Percentiles rank a stretch among this genome's conserved stretches.
phyloP scores from a whole-genome alignment of 225 moss, liverwort and hornwort genomes.

The Marchantia paleacea region DNA sequence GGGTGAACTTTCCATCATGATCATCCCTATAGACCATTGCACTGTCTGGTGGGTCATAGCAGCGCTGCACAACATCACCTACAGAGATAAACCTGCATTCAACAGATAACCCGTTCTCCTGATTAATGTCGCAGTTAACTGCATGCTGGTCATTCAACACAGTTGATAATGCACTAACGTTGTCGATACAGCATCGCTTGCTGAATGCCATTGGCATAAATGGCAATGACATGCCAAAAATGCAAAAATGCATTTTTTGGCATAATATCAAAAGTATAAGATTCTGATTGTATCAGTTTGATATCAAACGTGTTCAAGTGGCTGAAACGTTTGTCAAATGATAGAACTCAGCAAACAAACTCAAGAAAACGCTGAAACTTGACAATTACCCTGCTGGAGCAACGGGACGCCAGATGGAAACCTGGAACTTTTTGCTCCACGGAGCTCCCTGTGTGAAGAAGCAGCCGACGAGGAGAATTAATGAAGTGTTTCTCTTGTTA shows the following conservation, averaged over 20 bases:
- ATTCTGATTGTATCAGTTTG: no score
- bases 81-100: conserved; percentile 67
- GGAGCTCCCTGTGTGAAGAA: conserved; percentile 62
- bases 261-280: no score
- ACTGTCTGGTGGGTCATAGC: conserved; percentile 68
- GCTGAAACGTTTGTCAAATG: neutral
- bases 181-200: neutral
- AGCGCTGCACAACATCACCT: conserved; percentile 84
- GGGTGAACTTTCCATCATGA: conserved; percentile 61
- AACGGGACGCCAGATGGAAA: conserved; percentile 88
- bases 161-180: no score
- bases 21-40: conserved; percentile 87
- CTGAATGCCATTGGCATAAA: neutral
- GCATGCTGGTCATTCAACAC: no score
- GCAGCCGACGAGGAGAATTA: neutral
- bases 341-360: neutral
- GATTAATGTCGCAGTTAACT: no score
- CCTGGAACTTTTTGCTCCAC: conserved; percentile 72
- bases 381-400: conserved; percentile 64
- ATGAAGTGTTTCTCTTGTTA: no score
- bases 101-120: neutral
- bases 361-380: neutral
- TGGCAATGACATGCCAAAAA: no score
- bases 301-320: no score
- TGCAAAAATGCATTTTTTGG: no score